Evolutionary conservation across 768 basidiomycete species (phyloP).

Genomic region (Leccinum uliginosum): DNA sequence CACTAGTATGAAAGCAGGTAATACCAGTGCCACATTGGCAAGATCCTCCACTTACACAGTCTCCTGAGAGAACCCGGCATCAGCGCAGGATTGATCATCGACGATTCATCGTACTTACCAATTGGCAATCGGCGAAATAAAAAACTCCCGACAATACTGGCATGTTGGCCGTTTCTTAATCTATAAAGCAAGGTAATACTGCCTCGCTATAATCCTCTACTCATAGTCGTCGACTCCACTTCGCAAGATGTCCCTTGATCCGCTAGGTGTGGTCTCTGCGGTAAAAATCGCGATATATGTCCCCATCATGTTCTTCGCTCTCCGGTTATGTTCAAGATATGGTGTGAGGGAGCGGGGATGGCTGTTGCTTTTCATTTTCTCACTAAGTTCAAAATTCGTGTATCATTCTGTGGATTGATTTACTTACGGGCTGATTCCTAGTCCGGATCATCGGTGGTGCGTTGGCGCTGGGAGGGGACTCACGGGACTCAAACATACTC

Average conservation of each 20-base stretch:
- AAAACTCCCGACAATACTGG: too few relatives aligned
- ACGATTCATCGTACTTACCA: too few relatives aligned
- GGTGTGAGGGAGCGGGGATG: conserved; percentile 60
- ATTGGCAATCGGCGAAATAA: too few relatives aligned
- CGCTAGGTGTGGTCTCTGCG: conserved; percentile 49
- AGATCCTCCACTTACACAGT: too few relatives aligned
- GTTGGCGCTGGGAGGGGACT: conserved; percentile 22
- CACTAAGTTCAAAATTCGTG: conserved; percentile 40
- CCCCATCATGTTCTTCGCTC: conserved; percentile 46
- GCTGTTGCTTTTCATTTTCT: conserved; percentile 60
- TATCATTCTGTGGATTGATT: not conserved
- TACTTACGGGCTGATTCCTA: conserved; percentile 22
- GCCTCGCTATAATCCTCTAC: not conserved
- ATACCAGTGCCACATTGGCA: too few relatives aligned
- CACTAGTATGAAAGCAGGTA: too few relatives aligned
- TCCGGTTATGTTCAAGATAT: conserved; percentile 47
- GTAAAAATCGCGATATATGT: conserved; percentile 57
- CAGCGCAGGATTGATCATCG: too few relatives aligned
- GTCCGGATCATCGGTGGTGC: conserved; percentile 57
- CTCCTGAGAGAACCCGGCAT: too few relatives aligned
- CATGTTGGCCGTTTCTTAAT: too few relatives aligned
- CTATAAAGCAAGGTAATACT: not conserved
- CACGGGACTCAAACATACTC: too few relatives aligned
- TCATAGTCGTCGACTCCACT: not conserved
- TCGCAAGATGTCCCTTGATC: conserved; percentile 32